Base-by-base conservation (phyloP, 768 basidiomycete genomes). In the Fomitopsis pulvina region DNA sequence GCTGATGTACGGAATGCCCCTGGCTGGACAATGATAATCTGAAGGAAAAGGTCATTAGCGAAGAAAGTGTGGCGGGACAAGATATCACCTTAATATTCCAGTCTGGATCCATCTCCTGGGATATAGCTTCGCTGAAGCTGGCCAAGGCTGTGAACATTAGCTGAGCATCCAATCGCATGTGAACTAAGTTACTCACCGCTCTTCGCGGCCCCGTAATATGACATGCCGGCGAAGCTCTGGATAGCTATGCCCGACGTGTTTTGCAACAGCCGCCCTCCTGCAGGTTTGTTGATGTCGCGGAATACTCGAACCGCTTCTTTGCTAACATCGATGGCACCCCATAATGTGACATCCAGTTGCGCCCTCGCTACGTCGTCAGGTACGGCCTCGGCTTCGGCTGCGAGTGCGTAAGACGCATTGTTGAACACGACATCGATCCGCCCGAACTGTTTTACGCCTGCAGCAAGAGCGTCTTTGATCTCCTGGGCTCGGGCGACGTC, bases 51-150 rank as follows among this genome's bases (percentile, higher is more conserved):
- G 20, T 16, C 6, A 44, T 32, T n/a, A 30, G 18, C 20, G 20
- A 9, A 41, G 21, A 26, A 16, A 6, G 34, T 18, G 4, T 7
- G 29, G 7, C 14, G 18, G 26, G 18, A 37, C 14, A 10, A 5
- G 1, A 26, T 32, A 63, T 22, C 43, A 71, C 74, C 59, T 69
- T 74, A 57, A 76, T 73, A 45, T 75, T 72, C 75, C 75, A 76
- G 22, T 27, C 60, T 8, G 75, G 73, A 41, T 74, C 71, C 2
- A 75, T 50, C 50, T 76, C 75, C 38, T 60, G 56, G 5, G 57
- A 58, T 27, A 75, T 53, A 1, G 71, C 58, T 50, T 74, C 66
- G 2, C 65, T 68, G 30, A 72, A 54, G 20, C 67, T 70, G 40
- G 71, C 69, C 53, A 54, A 32, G 25, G 54, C 58, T 57, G 28